These are phyloP conservation scores for Gomphus bonarii DNA, from an alignment of 1,284 basidiomycete genomes.

Conservation along the genomic window DNA sequence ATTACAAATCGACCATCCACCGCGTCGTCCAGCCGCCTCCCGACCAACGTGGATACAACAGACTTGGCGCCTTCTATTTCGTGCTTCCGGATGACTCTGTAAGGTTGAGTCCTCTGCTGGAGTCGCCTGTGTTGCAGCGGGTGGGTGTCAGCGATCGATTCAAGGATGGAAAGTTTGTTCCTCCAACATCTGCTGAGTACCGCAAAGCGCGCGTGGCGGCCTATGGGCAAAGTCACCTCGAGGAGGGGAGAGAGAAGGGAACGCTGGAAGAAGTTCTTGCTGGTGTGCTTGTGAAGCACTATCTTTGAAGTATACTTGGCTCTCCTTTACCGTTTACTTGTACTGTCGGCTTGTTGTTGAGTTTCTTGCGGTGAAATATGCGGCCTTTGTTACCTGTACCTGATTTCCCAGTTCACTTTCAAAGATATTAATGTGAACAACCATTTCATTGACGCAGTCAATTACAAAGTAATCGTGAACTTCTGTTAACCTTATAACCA, in stretches of 20 bases:
- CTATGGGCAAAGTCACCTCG: conserved; percentile 1
- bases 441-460: too few relatives aligned
- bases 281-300: conserved; percentile 9
- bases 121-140: conserved; percentile 10
- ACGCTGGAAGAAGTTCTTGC: conserved; percentile 6
- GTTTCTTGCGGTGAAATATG: neutral
- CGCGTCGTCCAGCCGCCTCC: conserved; percentile 22
- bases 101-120: conserved; percentile 2
- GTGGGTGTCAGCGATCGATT: conserved; percentile 1
- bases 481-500: too few relatives aligned
- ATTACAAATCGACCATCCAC: conserved; percentile 20
- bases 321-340: neutral
- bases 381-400: neutral
- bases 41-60: conserved; percentile 23
- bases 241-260: neutral
- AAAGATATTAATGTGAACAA: too few relatives aligned
- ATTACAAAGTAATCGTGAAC: too few relatives aligned
- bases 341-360: neutral
- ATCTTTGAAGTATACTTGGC: neutral
- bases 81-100: conserved; percentile 9
- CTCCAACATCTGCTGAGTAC: neutral
- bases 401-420: too few relatives aligned
- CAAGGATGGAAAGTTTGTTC: conserved; percentile 14
- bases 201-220: conserved; percentile 3
- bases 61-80: conserved; percentile 27